These are phyloP conservation scores for Chaetomium sp. DNA, from an alignment of 2,329 filamentous ascomycete genomes.

Conservation along the genomic window DNA sequence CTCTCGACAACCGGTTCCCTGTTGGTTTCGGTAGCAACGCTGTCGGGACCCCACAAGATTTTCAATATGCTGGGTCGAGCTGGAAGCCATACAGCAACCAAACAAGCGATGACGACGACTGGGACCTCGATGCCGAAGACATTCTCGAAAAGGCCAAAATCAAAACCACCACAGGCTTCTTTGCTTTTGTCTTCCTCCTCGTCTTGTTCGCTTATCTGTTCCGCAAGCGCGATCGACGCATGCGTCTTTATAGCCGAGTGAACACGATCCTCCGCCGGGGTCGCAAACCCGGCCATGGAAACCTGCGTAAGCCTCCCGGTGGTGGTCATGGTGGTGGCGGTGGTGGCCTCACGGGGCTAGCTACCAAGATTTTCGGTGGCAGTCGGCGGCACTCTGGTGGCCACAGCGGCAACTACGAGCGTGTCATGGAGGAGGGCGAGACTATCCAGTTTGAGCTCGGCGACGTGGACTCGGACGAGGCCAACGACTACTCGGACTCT, in stretches of 20 bases:
- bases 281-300: slow-evolving; percentile 35
- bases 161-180: slow-evolving; percentile 63
- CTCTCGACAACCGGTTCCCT: slow-evolving; percentile 52
- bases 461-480: slow-evolving; percentile 50
- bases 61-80: slow-evolving; percentile 70
- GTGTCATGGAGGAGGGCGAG: slow-evolving; percentile 77
- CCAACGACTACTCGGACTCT: slow-evolving; percentile 58
- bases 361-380: slow-evolving; percentile 61
- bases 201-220: slow-evolving; percentile 65
- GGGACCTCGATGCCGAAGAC: slow-evolving; percentile 45
- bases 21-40: slow-evolving; percentile 91
- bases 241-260: slow-evolving; percentile 52
- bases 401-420: slow-evolving; percentile 58
- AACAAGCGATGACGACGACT: slow-evolving; percentile 46
- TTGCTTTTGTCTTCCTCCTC: slow-evolving; percentile 72
- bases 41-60: slow-evolving; percentile 63
- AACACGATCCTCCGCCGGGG: slow-evolving; percentile 36
- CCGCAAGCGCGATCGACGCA: slow-evolving; percentile 70
- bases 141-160: slow-evolving; percentile 61
- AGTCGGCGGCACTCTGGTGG: slow-evolving; percentile 31
- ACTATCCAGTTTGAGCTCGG: slow-evolving; percentile 70
- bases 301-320: slow-evolving; percentile 33
- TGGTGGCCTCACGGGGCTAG: slow-evolving; percentile 42
- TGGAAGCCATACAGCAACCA: slow-evolving; percentile 30
- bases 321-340: neutral